These are phyloP conservation scores for Ordospora colligata DNA, from an alignment of 371 early-diverging fungal genomes.

Conservation along the genomic window DNA sequence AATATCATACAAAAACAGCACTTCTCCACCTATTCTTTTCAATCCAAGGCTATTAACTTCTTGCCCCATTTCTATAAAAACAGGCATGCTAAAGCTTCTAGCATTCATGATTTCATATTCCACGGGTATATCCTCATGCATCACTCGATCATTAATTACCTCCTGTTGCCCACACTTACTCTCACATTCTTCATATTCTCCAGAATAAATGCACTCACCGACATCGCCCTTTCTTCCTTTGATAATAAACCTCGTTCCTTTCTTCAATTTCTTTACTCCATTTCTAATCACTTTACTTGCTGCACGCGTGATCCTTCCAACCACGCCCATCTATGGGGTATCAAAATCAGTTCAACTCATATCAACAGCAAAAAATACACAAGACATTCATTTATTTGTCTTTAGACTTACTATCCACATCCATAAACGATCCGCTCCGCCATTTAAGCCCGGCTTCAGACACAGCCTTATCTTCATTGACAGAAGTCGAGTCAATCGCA, in stretches of 20 bases:
- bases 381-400: neutral
- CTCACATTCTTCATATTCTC: too few relatives aligned
- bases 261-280: neutral
- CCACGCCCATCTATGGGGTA: neutral
- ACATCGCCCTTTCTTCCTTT: too few relatives aligned
- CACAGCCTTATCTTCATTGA: neutral
- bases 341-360: neutral
- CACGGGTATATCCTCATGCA: too few relatives aligned
- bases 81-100: neutral
- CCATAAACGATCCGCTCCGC: neutral
- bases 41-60: neutral
- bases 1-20: conserved; percentile 46
- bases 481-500: neutral
- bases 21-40: conserved; percentile 10
- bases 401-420: neutral
- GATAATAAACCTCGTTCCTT: too few relatives aligned
- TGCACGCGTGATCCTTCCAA: neutral
- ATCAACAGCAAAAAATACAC: neutral
- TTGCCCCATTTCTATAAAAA: conserved; percentile 4
- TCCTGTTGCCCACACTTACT: too few relatives aligned
- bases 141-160: too few relatives aligned
- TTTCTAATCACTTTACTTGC: neutral
- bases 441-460: neutral
- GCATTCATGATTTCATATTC: neutral
- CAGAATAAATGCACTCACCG: too few relatives aligned